Evolutionary conservation across 2,329 filamentous ascomycete species (phyloP), one percentile per base, ranked within the genome.

Genomic region (Boeremia lycopersici): DNA sequence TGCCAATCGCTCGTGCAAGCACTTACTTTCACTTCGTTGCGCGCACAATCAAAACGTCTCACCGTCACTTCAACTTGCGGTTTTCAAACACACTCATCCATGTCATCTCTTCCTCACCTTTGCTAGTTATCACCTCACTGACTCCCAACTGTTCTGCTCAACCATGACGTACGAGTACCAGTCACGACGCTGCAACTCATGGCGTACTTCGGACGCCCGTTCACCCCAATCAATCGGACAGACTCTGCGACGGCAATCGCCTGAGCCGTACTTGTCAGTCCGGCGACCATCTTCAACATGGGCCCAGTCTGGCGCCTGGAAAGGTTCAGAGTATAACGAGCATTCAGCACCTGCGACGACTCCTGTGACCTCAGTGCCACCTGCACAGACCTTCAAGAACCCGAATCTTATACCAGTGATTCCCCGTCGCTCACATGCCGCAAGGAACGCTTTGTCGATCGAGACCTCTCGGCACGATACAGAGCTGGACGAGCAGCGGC

Each of bases 171-270:
- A 36, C 29, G 35, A 25, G 23, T 10, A 28, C 15, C 23, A 29
- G 25, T 41, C 19, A 15, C 46, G 46, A 10, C 47, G 41, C 26
- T 19, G 28, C 7, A 50, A 55, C 26, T 49, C 52, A 26, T 54
- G 45, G 52, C 40, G 52, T 12, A 45, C 52, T 45, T 49, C 40
- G 34, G 52, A 54, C n/a, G 52, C 45, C 1, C 45, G 17, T 19
- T 25, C 23, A n/a, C 10, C 29, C 10, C 15, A 19, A 5, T 25
- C 31, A 29, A 13, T 11, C 17, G 17, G 15, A 15, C 9, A n/a
- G 6, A 11, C 2, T 19, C 17, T 10, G 31, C 43, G n/a, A 26
- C 36, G 15, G 17, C 40, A 8, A n/a, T 33, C 15, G 12, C 26
- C 40, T 40, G 15, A 28, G 1, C 1, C 7, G 17, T 26, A 23